These are phyloP conservation scores for Dendrocalamus sinicus DNA, from an alignment of 176 grass and related monocot species.

Conservation along the genomic window DNA sequence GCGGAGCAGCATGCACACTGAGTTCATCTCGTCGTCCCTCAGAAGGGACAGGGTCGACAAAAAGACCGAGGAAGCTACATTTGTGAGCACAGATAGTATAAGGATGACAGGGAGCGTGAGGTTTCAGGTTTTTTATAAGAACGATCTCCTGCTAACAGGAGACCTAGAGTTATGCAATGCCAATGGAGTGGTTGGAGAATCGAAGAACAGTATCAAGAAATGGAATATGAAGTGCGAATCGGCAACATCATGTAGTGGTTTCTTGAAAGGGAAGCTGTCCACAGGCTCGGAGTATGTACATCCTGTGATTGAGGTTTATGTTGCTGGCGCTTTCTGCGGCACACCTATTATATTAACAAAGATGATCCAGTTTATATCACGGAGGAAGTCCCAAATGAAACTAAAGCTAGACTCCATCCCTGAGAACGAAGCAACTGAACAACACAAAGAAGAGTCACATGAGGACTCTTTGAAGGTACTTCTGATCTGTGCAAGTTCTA, in stretches of 20 bases:
- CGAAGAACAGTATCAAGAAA: constrained; percentile 62
- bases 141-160: constrained; percentile 71
- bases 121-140: constrained; percentile 87
- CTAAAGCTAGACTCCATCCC: constrained; percentile 74
- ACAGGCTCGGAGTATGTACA: constrained; percentile 47
- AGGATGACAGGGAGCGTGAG: constrained; percentile 91
- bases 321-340: constrained; percentile 82
- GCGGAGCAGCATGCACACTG: constrained; percentile 82
- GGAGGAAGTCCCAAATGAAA: constrained; percentile 77
- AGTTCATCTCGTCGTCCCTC: constrained; percentile 75
- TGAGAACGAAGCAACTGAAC: constrained; percentile 73
- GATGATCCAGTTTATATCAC: constrained; percentile 69
- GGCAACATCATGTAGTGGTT: constrained; percentile 48
- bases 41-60: constrained; percentile 84
- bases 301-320: constrained; percentile 80
- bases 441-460: constrained; percentile 57
- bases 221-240: constrained; percentile 86
- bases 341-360: constrained; percentile 87
- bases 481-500: not conserved
- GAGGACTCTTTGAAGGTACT: constrained; percentile 67
- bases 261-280: constrained; percentile 66
- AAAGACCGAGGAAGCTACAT: constrained; percentile 87
- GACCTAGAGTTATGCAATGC: constrained; percentile 67
- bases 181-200: constrained; percentile 60
- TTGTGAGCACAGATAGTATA: constrained; percentile 84